Evolutionary conservation across 139 green algal species (phyloP), one percentile per base, ranked within the genome.

Genomic region (Pseudopediastrum boryanum): DNA sequence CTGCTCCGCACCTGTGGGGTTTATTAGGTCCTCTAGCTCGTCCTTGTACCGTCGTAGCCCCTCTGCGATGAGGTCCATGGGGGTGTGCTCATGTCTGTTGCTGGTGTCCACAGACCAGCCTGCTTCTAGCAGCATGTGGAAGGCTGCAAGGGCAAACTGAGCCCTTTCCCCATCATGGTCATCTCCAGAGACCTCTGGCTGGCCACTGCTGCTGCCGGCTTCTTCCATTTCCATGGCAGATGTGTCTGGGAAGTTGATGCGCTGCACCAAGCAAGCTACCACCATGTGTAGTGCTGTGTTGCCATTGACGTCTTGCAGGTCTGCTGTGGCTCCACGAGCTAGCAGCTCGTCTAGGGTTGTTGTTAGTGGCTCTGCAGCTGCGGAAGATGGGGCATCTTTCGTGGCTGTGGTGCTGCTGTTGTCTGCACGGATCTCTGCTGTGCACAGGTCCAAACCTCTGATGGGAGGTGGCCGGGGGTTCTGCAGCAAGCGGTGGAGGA

Each of bases 241-340:
- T 6, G 54, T 41, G 54, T 78, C 71, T 19, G 71, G 71, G 39
- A 59, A 78, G 41, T 71, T 41, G 27, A 70, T 41, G 2, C 29
- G n/a, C 39, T 59, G 39, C n/a, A 78, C 71, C 71, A 78, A 59
- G 54, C 71, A 78, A 21, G 71, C 71, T 27, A 78, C 71, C 39
- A 78, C 16, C 71, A 78, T 78, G 71, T 78, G 71, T 41, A 78
- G 59, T 2, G 71, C 71, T 13, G 71, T 78, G 54, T 78, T 78
- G 38, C 71, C 71, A 35, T 41, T 41, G 23, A 41, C 35, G 29
- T 78, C 71, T 31, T 59, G 23, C 9, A 58, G 19, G 39, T 78
- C 50, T 21, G 71, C 54, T 8, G 35, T 78, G 54, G 36, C 27
- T 13, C 21, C 10, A 6, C 71, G 59, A 7, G 23, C 33, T 27